A percentile compares a stretch with the other conserved stretches of the same genome.
Conservation (phyloP, 1,139 yeast species). For the Geotrichum phurueaensis region DNA sequence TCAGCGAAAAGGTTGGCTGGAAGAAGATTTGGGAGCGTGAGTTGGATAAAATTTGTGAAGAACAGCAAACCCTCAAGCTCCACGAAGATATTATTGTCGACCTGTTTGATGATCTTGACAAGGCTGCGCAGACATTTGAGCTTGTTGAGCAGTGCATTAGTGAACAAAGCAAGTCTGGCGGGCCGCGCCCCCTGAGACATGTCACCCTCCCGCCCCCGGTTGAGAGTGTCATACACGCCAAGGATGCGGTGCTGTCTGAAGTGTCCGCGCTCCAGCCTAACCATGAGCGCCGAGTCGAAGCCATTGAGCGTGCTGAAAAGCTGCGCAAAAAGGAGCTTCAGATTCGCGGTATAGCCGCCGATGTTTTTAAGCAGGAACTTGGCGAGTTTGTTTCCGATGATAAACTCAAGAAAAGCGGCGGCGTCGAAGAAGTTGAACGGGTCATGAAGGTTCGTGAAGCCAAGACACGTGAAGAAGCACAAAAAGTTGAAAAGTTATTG, state of each 20-base stretch:
- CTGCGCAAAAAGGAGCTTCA: conserved; percentile 67
- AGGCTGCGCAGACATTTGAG: conserved; percentile 74
- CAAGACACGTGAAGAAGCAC: conserved; percentile 32
- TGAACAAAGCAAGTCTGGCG: conserved; percentile 52
- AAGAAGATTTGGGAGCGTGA: conserved; percentile 90
- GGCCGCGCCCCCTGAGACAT: conserved; percentile 12
- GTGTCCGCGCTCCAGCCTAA: conserved; percentile 76
- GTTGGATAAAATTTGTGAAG: conserved; percentile 83
- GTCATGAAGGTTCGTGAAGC: conserved; percentile 58
- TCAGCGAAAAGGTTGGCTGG: conserved; percentile 76
- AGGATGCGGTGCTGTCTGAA: conserved; percentile 75
- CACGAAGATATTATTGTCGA: conserved; percentile 84
- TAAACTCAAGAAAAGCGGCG: conserved; percentile 75
- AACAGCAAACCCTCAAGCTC: conserved; percentile 82
- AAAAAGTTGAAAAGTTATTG: conserved; percentile 16
- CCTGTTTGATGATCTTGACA: conserved; percentile 70
- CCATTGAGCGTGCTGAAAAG: conserved; percentile 81
- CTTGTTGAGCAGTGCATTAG: conserved; percentile 76
- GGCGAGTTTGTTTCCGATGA: conserved; percentile 76
- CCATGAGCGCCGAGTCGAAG: conserved; percentile 78
- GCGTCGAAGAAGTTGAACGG: conserved; percentile 79
- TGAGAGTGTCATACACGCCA: conserved; percentile 42
- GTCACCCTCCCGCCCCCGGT: conserved; percentile 28
- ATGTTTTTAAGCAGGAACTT: conserved; percentile 70
- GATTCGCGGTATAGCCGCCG: conserved; percentile 41